A percentile compares a stretch with the other conserved stretches of the same genome.
Evolutionary conservation across 352 stramenopile species (phyloP).

Genomic region (Globisporangium cylindrosporum): DNA sequence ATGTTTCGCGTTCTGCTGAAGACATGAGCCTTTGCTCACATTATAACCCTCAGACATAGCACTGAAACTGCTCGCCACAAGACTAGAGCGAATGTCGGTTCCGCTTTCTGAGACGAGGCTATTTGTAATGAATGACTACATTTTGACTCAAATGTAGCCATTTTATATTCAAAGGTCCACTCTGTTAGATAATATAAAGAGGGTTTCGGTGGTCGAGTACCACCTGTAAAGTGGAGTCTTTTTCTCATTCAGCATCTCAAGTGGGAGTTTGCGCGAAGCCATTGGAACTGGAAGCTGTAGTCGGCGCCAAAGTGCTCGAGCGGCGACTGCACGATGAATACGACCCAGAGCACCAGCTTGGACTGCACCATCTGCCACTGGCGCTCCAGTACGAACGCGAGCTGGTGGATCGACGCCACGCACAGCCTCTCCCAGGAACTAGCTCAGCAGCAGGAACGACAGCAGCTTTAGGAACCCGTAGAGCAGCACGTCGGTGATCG

Average conservation of each 20-base stretch:
- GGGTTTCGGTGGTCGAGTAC: no score
- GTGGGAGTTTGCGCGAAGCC: background rate
- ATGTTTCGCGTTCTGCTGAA: background rate
- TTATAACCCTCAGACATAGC: no score
- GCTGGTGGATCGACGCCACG: constrained; percentile 21
- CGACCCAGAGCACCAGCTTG: constrained; percentile 37
- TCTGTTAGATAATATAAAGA: no score
- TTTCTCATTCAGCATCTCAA: background rate
- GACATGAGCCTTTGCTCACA: no score
- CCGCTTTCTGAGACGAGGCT: background rate
- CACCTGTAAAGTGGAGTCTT: no score
- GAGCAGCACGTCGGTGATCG: constrained; percentile 20
- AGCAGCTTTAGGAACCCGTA: constrained; percentile 33
- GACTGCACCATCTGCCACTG: constrained; percentile 29
- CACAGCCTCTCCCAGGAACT: constrained; percentile 19
- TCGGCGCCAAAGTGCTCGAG: constrained; percentile 32
- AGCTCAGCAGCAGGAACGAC: constrained; percentile 28
- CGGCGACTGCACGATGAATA: constrained; percentile 25
- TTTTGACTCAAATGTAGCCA: background rate
- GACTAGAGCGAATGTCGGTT: no score
- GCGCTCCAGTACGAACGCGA: constrained; percentile 33
- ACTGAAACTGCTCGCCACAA: no score
- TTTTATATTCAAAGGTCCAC: no score
- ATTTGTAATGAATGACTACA: background rate
- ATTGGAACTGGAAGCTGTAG: constrained; percentile 4